Evolutionary conservation across 2,329 filamentous ascomycete species (phyloP), one percentile per base, ranked within the genome.

Genomic region (Colletotrichum siamense): DNA sequence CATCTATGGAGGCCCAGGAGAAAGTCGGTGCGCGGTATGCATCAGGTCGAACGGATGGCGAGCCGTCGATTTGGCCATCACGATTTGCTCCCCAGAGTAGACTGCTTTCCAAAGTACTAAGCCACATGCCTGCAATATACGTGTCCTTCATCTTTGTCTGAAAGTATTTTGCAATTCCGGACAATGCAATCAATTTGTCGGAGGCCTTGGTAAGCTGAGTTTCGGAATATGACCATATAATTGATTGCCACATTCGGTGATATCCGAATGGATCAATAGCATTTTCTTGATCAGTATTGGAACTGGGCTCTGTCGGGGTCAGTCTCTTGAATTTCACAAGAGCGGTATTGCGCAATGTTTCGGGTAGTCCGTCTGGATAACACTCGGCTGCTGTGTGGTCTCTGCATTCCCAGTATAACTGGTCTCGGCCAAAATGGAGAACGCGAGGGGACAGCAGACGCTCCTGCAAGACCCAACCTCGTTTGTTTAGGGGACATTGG

Each of bases 371-470:
- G 1, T 69, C 66, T 1, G 66, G 71, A 8, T 73, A 73, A 30
- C 71, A 73, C 39, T 73, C 71, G 0, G 55, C 71, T 6, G 66
- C 71, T 13, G 15, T 4, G 1, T 73, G 71, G 8, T 70, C 57
- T 24, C 66, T 70, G 22, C 71, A 73, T 10, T 73, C 71, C 71
- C 71, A 73, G 26, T 32, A 73, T 2, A 73, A 9, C 18, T 73
- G 71, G 5, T 64, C 66, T 4, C 28, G 30, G 26, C 66, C 71
- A 12, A 73, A 73, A 18, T 73, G 66, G 8, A 73, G 55, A 15
- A 73, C 66, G 0, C 66, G 71, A 8, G 71, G 59, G 2, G 71
- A 55, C 16, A 73, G 57, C 1, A 73, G 32, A 0, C 71, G 71
- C 36, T 73, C 66, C 5, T 73, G 66, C 7, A 73, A 16, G 10